A percentile compares a stretch with the other conserved stretches of the same genome.
These are phyloP conservation scores for Auriscalpium vulgare DNA, from an alignment of 768 basidiomycete genomes.

Conservation along the genomic window DNA sequence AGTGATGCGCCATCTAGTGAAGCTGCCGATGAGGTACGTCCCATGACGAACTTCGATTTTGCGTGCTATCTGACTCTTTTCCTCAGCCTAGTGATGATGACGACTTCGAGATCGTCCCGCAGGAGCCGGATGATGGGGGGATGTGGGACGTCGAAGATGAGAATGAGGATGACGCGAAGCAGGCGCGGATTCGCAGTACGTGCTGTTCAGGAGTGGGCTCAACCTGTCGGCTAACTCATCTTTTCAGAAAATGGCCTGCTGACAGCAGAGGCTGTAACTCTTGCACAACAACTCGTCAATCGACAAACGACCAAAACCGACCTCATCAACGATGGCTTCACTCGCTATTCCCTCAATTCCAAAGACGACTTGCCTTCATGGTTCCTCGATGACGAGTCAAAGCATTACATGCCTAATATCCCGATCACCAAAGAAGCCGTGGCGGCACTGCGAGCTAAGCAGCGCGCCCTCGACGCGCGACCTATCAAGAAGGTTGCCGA, in stretches of 20 bases:
- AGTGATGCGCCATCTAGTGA: too few species aligned
- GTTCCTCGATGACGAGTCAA: constrained; percentile 96
- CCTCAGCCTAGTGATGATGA: constrained; percentile 32
- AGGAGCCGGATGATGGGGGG: constrained; percentile 42
- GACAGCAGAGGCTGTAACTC: constrained; percentile 84
- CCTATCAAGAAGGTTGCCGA: constrained; percentile 99
- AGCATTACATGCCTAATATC: constrained; percentile 88
- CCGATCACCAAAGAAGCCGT: constrained; percentile 98
- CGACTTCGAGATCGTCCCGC: constrained; percentile 74
- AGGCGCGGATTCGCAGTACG: constrained; percentile 61
- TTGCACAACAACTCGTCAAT: constrained; percentile 89
- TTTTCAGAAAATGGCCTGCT: constrained; percentile 66
- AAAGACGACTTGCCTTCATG: constrained; percentile 90
- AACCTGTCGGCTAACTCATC: background rate
- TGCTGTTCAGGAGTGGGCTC: constrained; percentile 1
- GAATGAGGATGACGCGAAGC: constrained; percentile 62
- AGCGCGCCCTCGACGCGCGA: constrained; percentile 89
- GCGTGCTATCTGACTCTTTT: too few species aligned
- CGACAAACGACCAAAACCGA: constrained; percentile 82
- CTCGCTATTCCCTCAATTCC: constrained; percentile 82
- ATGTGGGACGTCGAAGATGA: constrained; percentile 81
- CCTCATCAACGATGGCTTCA: constrained; percentile 92
- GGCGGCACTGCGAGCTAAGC: constrained; percentile 73
- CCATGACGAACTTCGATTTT: too few species aligned
- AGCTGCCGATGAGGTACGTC: too few species aligned